These are phyloP conservation scores for Capronia coronata DNA, from an alignment of 2,329 filamentous ascomycete genomes.

Conservation along the genomic window DNA sequence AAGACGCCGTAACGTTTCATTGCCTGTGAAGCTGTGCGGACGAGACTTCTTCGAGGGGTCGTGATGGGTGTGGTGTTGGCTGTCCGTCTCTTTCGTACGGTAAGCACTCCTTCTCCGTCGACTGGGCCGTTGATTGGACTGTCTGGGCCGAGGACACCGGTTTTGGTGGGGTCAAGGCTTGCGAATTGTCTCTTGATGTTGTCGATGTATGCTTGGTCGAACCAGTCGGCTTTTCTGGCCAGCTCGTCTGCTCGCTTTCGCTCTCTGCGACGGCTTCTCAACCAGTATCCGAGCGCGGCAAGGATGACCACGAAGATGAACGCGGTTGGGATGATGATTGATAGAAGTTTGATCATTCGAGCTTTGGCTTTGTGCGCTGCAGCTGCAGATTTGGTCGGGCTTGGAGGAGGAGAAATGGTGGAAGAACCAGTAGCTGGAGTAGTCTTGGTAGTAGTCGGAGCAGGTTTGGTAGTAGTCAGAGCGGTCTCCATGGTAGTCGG, in stretches of 20 bases:
- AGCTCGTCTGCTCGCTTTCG: slow-evolving; percentile 4
- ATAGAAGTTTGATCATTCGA: background rate
- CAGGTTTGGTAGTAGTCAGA: too few relatives aligned
- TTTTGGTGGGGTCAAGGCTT: slow-evolving; percentile 7
- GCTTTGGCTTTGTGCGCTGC: background rate
- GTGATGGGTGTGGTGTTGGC: background rate
- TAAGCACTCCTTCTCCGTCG: background rate
- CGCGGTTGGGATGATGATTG: background rate
- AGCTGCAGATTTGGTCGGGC: background rate
- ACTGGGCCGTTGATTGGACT: background rate
- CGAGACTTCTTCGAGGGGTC: background rate
- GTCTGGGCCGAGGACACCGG: background rate
- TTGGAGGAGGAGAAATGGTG: background rate
- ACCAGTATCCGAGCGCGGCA: slow-evolving; percentile 4
- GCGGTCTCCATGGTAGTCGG: too few relatives aligned
- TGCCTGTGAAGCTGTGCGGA: background rate
- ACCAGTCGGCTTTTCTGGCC: slow-evolving; percentile 6
- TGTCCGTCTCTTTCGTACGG: background rate
- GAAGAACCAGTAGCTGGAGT: background rate
- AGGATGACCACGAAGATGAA: background rate
- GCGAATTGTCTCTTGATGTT: slow-evolving; percentile 5
- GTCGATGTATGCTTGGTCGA: slow-evolving; percentile 11
- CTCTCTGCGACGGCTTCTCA: slow-evolving; percentile 4
- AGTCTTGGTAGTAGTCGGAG: background rate
- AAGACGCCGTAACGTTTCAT: background rate